Percentiles rank a stretch among this genome's conserved stretches.
These are phyloP conservation scores for Colletotrichum tropicicola DNA, from an alignment of 2,329 filamentous ascomycete species.

Conservation along the genomic window DNA sequence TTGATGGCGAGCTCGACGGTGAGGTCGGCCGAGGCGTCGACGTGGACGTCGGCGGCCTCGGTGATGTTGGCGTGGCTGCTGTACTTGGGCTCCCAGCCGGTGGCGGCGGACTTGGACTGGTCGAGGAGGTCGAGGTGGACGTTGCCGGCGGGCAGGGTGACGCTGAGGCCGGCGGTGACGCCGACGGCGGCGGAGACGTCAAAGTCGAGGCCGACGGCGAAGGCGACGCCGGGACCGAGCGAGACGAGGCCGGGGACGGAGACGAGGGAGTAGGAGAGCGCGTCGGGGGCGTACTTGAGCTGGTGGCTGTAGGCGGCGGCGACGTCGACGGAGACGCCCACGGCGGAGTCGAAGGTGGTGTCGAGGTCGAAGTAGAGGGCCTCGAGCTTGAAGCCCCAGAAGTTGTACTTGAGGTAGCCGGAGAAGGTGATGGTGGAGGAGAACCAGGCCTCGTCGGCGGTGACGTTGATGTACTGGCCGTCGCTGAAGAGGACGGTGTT, in stretches of 20 bases:
- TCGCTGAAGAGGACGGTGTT: conserved; percentile 41
- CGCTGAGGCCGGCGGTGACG: conserved; percentile 40
- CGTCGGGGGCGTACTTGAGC: conserved; percentile 45
- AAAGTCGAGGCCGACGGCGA: conserved; percentile 47
- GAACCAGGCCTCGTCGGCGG: conserved; percentile 45
- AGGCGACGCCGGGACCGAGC: conserved; percentile 46
- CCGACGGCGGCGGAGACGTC: conserved; percentile 42
- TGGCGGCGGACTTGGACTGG: conserved; percentile 36
- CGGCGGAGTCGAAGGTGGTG: conserved; percentile 43
- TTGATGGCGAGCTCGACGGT: conserved; percentile 49
- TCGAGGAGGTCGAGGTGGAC: conserved; percentile 49
- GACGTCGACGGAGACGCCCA: conserved; percentile 46
- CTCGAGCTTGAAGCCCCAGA: conserved; percentile 42
- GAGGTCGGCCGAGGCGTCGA: conserved; percentile 44
- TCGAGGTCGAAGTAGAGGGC: conserved; percentile 53
- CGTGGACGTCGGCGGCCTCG: conserved; percentile 39
- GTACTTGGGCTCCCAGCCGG: conserved; percentile 48
- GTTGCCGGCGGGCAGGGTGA: conserved; percentile 44
- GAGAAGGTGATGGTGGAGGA: conserved; percentile 48
- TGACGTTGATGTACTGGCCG: conserved; percentile 42
- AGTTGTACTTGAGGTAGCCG: conserved; percentile 51
- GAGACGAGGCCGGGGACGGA: conserved; percentile 50
- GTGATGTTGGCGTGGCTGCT: conserved; percentile 43
- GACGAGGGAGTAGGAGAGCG: conserved; percentile 46
- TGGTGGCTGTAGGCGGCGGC: conserved; percentile 42